These are phyloP conservation scores for Phaseolus coccineus DNA, from an alignment of 331 rosid species.

Conservation along the genomic window DNA sequence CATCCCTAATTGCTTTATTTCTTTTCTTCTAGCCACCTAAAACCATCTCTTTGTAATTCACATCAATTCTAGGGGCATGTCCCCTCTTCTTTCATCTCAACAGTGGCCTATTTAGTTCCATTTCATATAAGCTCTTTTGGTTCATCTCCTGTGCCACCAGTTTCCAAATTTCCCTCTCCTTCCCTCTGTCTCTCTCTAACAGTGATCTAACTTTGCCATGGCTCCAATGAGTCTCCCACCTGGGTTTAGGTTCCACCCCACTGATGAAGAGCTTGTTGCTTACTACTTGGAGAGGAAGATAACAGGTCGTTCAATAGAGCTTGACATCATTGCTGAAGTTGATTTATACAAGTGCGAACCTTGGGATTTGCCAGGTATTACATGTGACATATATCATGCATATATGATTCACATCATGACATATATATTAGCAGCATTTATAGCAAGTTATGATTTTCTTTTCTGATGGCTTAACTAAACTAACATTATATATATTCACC, in stretches of 20 bases:
- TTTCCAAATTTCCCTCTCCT: conserved; percentile 39
- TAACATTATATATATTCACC: not conserved
- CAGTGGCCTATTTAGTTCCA: conserved; percentile 74
- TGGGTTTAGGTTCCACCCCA: conserved; percentile 97
- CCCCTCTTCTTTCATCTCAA: conserved; percentile 38
- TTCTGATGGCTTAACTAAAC: not conserved
- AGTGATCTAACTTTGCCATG: conserved; percentile 50
- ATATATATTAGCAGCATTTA: not conserved
- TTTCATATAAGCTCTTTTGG: conserved; percentile 53
- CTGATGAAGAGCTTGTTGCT: conserved; percentile 98
- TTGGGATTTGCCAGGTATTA: conserved; percentile 94
- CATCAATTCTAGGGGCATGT: conserved; percentile 42
- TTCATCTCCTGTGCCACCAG: conserved; percentile 42
- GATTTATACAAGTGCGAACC: conserved; percentile 98
- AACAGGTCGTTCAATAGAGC: conserved; percentile 87
- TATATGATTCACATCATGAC: not conserved
- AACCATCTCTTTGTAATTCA: conserved; percentile 23
- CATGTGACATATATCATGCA: not conserved
- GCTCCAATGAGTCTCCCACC: conserved; percentile 99
- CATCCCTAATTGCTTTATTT: not conserved
- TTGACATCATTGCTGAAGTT: conserved; percentile 94
- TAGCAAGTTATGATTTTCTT: not conserved
- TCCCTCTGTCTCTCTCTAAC: conserved; percentile 44
- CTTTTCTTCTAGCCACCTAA: not conserved
- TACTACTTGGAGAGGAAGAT: conserved; percentile 90